phyloP scores from a whole-genome alignment of 768 basidiomycete genomes.

The Leccinum barrowsii region DNA sequence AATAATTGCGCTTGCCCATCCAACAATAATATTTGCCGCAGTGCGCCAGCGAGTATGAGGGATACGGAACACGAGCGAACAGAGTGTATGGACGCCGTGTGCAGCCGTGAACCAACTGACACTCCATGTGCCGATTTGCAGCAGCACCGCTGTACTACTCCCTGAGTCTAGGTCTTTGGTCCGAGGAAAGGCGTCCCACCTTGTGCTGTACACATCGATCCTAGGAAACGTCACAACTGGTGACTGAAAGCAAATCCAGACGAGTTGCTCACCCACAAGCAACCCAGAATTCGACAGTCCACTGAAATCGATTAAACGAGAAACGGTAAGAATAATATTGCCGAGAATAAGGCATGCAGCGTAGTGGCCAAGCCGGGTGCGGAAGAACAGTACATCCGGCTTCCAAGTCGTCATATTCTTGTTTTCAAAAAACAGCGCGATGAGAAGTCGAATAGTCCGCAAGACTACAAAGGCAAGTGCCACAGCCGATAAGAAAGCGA shows the following conservation, averaged over 20 bases:
- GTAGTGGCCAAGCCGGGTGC: slow-evolving; percentile 69
- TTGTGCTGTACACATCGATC: slow-evolving; percentile 52
- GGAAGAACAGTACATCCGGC: slow-evolving; percentile 59
- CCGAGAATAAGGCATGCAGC: slow-evolving; percentile 59
- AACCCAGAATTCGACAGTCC: slow-evolving; percentile 49
- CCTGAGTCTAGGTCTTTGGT: not conserved
- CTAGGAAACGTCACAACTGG: slow-evolving; percentile 29
- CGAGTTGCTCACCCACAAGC: slow-evolving; percentile 39
- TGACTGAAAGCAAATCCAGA: not conserved
- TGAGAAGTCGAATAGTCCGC: slow-evolving; percentile 46
- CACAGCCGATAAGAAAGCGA: slow-evolving; percentile 52
- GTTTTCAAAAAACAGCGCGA: slow-evolving; percentile 31
- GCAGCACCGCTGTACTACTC: slow-evolving; percentile 43
- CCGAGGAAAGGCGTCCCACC: slow-evolving; percentile 37
- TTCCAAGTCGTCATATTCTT: slow-evolving; percentile 27
- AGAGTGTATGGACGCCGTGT: slow-evolving; percentile 67
- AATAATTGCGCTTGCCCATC: slow-evolving; percentile 51
- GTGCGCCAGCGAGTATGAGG: slow-evolving; percentile 51
- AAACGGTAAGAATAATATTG: slow-evolving; percentile 49
- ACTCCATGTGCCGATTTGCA: slow-evolving; percentile 57
- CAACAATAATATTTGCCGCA: slow-evolving; percentile 39
- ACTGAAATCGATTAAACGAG: slow-evolving; percentile 51
- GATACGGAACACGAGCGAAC: slow-evolving; percentile 55
- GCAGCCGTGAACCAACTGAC: slow-evolving; percentile 41
- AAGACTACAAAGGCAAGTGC: slow-evolving; percentile 49